Base-by-base conservation (phyloP, 306 rosid species). In the Myrica gale region DNA sequence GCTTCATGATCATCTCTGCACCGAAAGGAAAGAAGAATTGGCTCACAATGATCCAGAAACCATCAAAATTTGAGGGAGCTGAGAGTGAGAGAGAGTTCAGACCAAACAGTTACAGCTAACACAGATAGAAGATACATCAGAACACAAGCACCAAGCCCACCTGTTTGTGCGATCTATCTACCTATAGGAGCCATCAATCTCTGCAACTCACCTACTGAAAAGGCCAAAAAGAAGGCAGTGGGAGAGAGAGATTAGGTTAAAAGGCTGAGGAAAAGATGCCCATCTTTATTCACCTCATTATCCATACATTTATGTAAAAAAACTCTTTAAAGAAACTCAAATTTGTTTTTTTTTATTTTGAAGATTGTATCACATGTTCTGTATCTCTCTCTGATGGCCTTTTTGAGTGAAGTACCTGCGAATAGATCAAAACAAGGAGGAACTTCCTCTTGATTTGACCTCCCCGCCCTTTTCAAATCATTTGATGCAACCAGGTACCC, bases 281-380 rank as follows among this genome's bases (percentile, higher is more conserved):
- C 88, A 66, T 92, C 92, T 88, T 92, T 90, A 79, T 83, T 84
- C 90, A 82, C 76, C 62, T 69, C 87, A 90, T 85, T 90, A 88
- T 90, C 86, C 89, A 84, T 85, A 76, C 87, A 85, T 80, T 81
- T 70, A 75, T 80, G 43, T 7, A 70, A 51, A 78, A 32, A 32
- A 32, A 32, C 37, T 78, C 76, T 67, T 50, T 62, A 65, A 13
- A 0, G 0, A 1, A 63, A 78, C 11, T n/a, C 20, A 19, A 19
- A 1, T 0, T 16, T 7, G 52, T 60, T 53, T 73, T n/a, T n/a
- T 37, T 26, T 70, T 21, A 6, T 48, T 10, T 41, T 71, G 74
- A 45, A 70, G 75, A 76, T 71, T 78, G 79, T 83, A 85, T 82
- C 85, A 17, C 5, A 74, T 72, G 53, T 48, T 48, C 60, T 52